Percentiles rank a stretch among this genome's conserved stretches.
Evolutionary conservation across 1,284 basidiomycete species (phyloP).

Genomic region (Fomitopsis schrenkii): DNA sequence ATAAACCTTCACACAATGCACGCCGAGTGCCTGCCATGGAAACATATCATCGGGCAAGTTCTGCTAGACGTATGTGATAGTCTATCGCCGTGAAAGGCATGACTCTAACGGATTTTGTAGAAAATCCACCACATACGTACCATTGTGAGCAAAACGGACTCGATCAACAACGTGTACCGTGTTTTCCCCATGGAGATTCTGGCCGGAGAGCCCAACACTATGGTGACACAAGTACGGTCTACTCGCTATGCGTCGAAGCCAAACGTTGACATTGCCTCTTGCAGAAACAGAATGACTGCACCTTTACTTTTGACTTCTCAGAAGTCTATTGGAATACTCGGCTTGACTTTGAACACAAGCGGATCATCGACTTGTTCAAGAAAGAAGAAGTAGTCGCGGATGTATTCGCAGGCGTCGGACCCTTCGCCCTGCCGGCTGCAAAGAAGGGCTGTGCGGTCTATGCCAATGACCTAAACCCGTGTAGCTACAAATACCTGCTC

Average conservation of each 20-base stretch:
- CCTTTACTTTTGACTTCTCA: constrained; percentile 92
- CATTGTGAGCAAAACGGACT: constrained; percentile 94
- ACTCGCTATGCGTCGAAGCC: background rate
- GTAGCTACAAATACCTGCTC: constrained; percentile 75
- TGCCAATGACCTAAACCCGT: constrained; percentile 95
- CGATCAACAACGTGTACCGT: constrained; percentile 80
- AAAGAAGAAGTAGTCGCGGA: constrained; percentile 82
- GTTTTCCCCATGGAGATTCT: constrained; percentile 98
- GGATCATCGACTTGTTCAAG: constrained; percentile 70
- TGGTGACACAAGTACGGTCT: constrained; percentile 74
- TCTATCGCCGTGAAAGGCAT: background rate
- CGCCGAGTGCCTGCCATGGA: constrained; percentile 89
- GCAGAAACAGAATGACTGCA: constrained; percentile 78
- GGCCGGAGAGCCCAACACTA: constrained; percentile 83
- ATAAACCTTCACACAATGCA: constrained; percentile 88
- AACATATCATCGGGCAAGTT: constrained; percentile 86
- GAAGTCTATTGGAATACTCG: constrained; percentile 99
- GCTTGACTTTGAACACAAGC: constrained; percentile 86
- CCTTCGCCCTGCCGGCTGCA: constrained; percentile 92
- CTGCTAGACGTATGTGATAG: constrained; percentile 75
- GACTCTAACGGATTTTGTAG: constrained; percentile 35
- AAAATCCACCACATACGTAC: constrained; percentile 82
- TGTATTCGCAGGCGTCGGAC: constrained; percentile 97
- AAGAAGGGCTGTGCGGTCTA: constrained; percentile 87
- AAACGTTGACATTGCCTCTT: constrained; percentile 3